Percentiles rank a stretch among this genome's conserved stretches.
Conservation (phyloP, 1,139 yeast species). For the Ashbya aceris region DNA sequence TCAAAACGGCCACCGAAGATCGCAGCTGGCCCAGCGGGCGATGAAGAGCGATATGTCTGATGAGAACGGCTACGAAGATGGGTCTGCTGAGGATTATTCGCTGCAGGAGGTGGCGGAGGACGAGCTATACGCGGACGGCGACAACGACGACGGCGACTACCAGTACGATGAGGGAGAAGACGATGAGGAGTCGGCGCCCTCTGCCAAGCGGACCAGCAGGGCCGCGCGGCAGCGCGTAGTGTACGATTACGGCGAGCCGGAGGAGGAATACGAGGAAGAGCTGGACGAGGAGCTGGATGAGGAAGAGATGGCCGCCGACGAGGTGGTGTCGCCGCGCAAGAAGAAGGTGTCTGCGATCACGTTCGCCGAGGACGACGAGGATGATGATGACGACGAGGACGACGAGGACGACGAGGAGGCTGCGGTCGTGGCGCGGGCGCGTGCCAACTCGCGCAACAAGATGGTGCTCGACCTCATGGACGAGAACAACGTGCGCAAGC, state of each 20-base stretch:
- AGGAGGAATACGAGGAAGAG: constrained; percentile 14
- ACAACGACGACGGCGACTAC: constrained; percentile 11
- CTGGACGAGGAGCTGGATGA: constrained; percentile 13
- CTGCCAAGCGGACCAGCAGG: constrained; percentile 12
- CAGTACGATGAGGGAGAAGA: constrained; percentile 17
- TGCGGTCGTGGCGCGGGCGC: constrained; percentile 9
- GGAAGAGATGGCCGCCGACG: constrained; percentile 15
- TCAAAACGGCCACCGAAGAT: too few species aligned
- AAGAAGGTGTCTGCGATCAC: constrained; percentile 7
- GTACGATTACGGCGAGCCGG: constrained; percentile 11
- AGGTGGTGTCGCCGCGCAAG: constrained; percentile 14
- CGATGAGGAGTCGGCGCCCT: constrained; percentile 13
- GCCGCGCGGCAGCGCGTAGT: constrained; percentile 9
- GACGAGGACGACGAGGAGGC: constrained; percentile 16
- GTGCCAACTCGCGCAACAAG: constrained; percentile 15
- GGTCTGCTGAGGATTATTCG: constrained; percentile 8
- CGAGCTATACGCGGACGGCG: constrained; percentile 10
- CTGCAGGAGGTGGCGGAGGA: constrained; percentile 11
- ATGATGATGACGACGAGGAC: constrained; percentile 11
- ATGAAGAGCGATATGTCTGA: constrained; percentile 11
- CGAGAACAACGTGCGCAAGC: constrained; percentile 19
- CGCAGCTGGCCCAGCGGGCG: background rate
- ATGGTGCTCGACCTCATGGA: constrained; percentile 23
- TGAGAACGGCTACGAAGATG: constrained; percentile 7
- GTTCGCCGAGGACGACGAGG: constrained; percentile 7